Evolutionary conservation across 768 basidiomycete genomes (phyloP).

Genomic region (Kwoniella mangroviensis): DNA sequence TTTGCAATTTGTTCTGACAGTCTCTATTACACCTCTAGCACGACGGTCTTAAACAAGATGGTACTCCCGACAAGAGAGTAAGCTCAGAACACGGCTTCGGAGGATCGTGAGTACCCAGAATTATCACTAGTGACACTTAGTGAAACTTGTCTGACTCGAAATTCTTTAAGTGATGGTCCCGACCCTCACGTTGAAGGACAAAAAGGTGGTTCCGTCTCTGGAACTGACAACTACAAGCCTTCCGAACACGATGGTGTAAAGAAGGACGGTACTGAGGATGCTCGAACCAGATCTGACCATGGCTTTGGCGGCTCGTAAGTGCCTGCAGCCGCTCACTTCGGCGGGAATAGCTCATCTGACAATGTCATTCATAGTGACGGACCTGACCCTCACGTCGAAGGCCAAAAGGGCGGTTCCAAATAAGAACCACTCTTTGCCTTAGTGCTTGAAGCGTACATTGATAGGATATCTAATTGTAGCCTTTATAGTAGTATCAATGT

Average conservation of each 20-base stretch:
- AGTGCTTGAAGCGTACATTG: too few relatives aligned
- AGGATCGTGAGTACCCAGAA: conserved; percentile 44
- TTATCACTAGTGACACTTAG: too few relatives aligned
- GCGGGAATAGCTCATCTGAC: neutral
- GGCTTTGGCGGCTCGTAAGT: conserved; percentile 58
- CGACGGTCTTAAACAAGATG: conserved; percentile 57
- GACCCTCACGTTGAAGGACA: conserved; percentile 57
- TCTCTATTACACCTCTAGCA: conserved; percentile 30
- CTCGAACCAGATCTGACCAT: conserved; percentile 55
- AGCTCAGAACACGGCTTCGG: conserved; percentile 59
- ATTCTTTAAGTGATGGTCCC: conserved; percentile 45
- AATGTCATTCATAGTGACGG: conserved; percentile 40
- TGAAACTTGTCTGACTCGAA: conserved; percentile 20
- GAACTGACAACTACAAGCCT: conserved; percentile 49
- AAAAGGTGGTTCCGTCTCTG: conserved; percentile 50
- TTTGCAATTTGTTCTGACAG: neutral
- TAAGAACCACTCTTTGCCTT: conserved; percentile 9
- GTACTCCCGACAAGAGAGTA: conserved; percentile 58
- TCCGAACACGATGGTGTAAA: conserved; percentile 57
- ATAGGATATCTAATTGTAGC: conserved; percentile 14
- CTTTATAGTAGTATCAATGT: conserved; percentile 5
- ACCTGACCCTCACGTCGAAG: conserved; percentile 54
- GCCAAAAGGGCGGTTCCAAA: conserved; percentile 51
- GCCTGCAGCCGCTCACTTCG: neutral
- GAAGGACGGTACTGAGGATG: conserved; percentile 54